These are phyloP conservation scores for Cryphonectria nitschkei DNA, from an alignment of 2,329 filamentous ascomycete genomes.

Conservation along the genomic window DNA sequence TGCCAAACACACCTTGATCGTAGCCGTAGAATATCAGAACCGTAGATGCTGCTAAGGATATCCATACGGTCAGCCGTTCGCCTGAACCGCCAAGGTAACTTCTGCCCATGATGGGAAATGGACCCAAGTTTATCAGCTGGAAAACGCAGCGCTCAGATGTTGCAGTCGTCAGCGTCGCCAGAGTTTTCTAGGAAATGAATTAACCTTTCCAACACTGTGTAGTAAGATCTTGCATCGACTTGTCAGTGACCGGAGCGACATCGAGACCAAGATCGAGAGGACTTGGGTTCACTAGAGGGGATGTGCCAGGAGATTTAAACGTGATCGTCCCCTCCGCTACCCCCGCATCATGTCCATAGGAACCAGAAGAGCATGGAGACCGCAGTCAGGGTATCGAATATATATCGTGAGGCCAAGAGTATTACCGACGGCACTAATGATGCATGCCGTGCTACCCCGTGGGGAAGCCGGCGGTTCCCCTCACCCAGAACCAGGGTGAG, in stretches of 20 bases:
- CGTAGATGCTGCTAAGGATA: conserved; percentile 53
- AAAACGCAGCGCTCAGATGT: not conserved
- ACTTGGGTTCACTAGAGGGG: not conserved
- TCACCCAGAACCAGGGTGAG: conserved; percentile 2
- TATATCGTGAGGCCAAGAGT: not conserved
- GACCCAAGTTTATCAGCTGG: not conserved
- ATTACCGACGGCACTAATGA: not conserved
- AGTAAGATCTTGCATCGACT: not conserved
- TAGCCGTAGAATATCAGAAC: conserved; percentile 55
- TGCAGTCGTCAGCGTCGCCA: not conserved
- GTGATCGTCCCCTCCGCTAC: not conserved
- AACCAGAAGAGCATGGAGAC: not conserved
- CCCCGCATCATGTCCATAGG: not conserved
- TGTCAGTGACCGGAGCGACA: not conserved
- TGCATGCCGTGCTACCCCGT: conserved; percentile 1
- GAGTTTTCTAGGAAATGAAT: not conserved
- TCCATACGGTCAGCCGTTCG: conserved; percentile 54
- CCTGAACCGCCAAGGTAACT: conserved; percentile 54
- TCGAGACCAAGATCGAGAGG: not conserved
- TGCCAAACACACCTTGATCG: conserved; percentile 42
- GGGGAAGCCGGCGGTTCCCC: conserved; percentile 3
- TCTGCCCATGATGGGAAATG: conserved; percentile 11
- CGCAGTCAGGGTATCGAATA: not conserved
- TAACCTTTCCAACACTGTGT: not conserved
- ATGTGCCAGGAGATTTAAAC: not conserved